A percentile compares a stretch with the other conserved stretches of the same genome.
Conservation (phyloP, 805 yeast species). For the Zygosaccharomyces pseudorouxii region DNA sequence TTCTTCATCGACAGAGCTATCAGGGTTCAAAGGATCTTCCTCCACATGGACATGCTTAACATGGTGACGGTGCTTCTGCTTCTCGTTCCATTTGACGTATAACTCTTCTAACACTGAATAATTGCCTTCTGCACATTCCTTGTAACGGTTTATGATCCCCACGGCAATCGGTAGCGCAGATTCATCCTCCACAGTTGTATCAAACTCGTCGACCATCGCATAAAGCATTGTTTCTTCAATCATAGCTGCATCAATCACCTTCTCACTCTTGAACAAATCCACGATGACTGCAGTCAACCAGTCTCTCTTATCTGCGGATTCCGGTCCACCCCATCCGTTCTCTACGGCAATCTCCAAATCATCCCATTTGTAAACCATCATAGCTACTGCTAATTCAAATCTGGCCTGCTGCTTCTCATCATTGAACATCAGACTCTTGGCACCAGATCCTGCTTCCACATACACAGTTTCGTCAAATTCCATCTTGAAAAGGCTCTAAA, state of each 20-base stretch:
- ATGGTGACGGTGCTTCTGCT: conserved; percentile 37
- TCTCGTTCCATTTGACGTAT: conserved; percentile 56
- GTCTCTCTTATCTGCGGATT: conserved; percentile 85
- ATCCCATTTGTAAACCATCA: conserved; percentile 90
- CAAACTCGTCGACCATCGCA: conserved; percentile 95
- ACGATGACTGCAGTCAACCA: conserved; percentile 85
- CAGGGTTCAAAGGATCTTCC: conserved; percentile 64
- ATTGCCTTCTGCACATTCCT: conserved; percentile 51
- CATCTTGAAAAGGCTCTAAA: neutral
- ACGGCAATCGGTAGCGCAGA: conserved; percentile 73
- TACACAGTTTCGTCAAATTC: conserved; percentile 36
- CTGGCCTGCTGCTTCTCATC: conserved; percentile 72
- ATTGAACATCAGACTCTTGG: conserved; percentile 38
- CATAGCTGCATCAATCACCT: conserved; percentile 66
- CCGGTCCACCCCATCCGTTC: conserved; percentile 94
- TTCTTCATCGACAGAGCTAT: conserved; percentile 40
- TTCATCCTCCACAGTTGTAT: conserved; percentile 81
- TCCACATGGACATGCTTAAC: conserved; percentile 41
- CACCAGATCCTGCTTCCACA: conserved; percentile 49
- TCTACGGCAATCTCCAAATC: conserved; percentile 84
- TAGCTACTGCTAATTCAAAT: conserved; percentile 88
- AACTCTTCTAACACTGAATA: conserved; percentile 54
- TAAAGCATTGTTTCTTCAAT: conserved; percentile 81
- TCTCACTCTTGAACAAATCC: conserved; percentile 63
- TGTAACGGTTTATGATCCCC: conserved; percentile 59